phyloP scores from a whole-genome alignment of 2,329 filamentous ascomycete genomes.

The Didymella pinodella region DNA sequence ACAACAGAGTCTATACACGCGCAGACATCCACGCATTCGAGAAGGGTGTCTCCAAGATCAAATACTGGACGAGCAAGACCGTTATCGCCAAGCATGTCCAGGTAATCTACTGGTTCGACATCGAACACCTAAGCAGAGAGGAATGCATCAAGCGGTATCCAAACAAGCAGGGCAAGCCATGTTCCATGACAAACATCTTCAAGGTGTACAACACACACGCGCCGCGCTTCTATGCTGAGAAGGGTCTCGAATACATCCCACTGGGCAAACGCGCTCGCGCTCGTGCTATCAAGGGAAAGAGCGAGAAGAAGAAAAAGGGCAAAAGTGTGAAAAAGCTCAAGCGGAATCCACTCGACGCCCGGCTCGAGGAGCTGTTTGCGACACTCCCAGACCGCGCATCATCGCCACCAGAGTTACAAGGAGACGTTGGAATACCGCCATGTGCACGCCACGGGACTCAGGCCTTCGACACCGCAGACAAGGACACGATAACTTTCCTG shows the following conservation, averaged over 20 bases:
- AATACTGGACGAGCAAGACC: not conserved
- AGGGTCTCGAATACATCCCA: not conserved
- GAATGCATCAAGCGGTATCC: conserved; percentile 8
- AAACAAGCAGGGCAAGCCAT: conserved; percentile 1
- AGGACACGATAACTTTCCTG: not conserved
- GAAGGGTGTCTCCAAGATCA: not conserved
- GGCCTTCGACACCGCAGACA: not conserved
- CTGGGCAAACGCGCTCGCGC: not conserved
- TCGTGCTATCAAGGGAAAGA: not conserved
- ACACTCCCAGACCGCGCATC: not conserved
- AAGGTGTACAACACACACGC: not conserved
- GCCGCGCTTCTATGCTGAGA: conserved; percentile 9
- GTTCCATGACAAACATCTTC: conserved; percentile 4
- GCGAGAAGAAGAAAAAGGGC: not conserved
- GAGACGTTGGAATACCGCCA: not conserved
- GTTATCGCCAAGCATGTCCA: not conserved
- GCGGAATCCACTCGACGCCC: not conserved
- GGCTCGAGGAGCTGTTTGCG: not conserved
- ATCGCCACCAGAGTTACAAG: not conserved
- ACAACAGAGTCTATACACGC: not conserved
- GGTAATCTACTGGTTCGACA: conserved; percentile 6
- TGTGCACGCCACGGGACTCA: not conserved
- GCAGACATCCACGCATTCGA: not conserved
- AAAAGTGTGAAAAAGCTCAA: not conserved
- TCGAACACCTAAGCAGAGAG: not conserved